Evolutionary conservation across 352 stramenopile species (phyloP), one percentile per base, ranked within the genome.

Genomic region (Phytophthora ohioensis): DNA sequence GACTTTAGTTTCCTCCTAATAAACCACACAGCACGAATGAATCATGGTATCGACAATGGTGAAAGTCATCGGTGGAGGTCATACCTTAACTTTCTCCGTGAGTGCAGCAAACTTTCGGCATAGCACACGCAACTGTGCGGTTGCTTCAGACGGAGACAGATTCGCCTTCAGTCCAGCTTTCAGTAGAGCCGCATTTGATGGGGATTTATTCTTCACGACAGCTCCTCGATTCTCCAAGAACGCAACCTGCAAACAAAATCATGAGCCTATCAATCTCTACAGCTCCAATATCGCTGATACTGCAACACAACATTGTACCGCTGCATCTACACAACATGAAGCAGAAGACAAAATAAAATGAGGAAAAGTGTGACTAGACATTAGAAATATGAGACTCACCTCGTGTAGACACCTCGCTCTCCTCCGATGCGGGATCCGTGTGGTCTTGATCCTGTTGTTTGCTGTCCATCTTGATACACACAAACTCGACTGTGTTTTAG

Each of bases 71-170:
- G 3, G 12, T 21, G 21, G 21, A 0, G 21, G 21, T 39, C 53
- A 1, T 57, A 91, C 86, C 76, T 95, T 94, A 52, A 96, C 87
- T 88, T 93, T 96, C 21, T 96, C 85, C 0, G 81, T 90, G 15
- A 94, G 77, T 5, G 86, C 81, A 3, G 88, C 88, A 60, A 96
- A 96, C 63, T 96, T 96, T 34, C 87, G 84, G 42, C 88, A 96
- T 4, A 96, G 66, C 32, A 94, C 84, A 46, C 90, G 89, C 38
- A 96, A 69, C 34, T 96, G 88, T 13, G 87, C 78, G 3, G 85
- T 94, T 8, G 87, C 88, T 63, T 94, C 82, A 0, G 82, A 75
- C 7, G 81, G 72, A 34, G 84, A 91, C 30, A 94, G 64, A 51
- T 90, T 93, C 7, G 71, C 27, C 52, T 85, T 88, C 17, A 91